Conservation (phyloP, 108 stramenopile species). For the Parietichytrium sp. region DNA sequence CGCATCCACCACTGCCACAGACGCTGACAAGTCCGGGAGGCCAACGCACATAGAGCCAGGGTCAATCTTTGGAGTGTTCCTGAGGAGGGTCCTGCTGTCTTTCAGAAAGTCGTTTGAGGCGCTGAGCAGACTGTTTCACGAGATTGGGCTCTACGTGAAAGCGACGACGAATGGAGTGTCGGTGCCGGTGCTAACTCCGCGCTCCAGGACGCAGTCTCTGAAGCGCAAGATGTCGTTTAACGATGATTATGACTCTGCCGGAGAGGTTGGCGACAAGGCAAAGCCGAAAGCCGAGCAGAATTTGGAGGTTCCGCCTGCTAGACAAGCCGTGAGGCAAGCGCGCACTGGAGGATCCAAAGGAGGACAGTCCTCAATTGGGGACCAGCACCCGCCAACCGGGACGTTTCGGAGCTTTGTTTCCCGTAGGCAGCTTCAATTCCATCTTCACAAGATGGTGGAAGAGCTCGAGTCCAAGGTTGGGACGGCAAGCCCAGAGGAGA, state of each 20-base stretch:
- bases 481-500: constrained; percentile 42
- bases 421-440: constrained; percentile 48
- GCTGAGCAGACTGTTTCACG: not conserved
- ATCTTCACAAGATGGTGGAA: constrained; percentile 45
- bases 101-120: not conserved
- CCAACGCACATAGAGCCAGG: not conserved
- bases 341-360: too few relatives aligned
- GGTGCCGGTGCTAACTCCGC: not conserved
- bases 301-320: not conserved
- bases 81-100: not conserved
- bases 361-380: too few relatives aligned
- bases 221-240: not conserved
- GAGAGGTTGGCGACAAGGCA: not conserved
- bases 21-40: not conserved
- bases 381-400: too few relatives aligned
- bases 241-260: not conserved
- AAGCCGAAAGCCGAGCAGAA: not conserved
- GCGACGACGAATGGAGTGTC: not conserved
- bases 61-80: constrained; percentile 32
- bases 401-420: constrained; percentile 39
- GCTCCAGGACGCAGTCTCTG: not conserved
- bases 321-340: too few relatives aligned
- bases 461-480: constrained; percentile 34
- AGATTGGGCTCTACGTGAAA: not conserved
- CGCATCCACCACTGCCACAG: not conserved